Evolutionary conservation across 2,329 filamentous ascomycete species (phyloP).

Genomic region (Apiospora arundinis): DNA sequence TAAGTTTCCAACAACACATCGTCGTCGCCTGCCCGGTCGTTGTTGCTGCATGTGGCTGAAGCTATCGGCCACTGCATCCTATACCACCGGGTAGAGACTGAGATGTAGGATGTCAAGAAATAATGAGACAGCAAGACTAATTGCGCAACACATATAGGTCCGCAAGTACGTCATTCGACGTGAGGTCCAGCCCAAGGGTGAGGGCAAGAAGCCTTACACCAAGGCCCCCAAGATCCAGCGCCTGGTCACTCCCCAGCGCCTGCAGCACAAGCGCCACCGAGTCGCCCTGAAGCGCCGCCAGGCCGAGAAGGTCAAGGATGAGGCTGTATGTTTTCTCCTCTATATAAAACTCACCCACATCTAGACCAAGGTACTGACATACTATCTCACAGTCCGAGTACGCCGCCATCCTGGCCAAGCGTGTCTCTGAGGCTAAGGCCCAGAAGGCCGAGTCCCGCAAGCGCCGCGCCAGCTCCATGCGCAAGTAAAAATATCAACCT

Average conservation of each 20-base stretch:
- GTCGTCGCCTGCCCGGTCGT: conserved; percentile 74
- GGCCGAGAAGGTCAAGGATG: conserved; percentile 96
- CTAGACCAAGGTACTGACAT: background rate
- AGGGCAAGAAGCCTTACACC: conserved; percentile 98
- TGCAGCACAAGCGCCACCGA: conserved; percentile 99
- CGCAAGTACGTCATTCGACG: conserved; percentile 99
- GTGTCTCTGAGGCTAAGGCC: conserved; percentile 94
- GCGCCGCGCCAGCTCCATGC: conserved; percentile 95
- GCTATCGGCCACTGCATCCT: conserved; percentile 46
- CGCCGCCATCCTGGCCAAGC: conserved; percentile 93
- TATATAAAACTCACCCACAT: too few species aligned
- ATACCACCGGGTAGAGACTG: conserved; percentile 52
- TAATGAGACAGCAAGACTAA: conserved; percentile 20
- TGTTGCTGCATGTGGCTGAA: conserved; percentile 51
- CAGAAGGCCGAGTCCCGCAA: conserved; percentile 94
- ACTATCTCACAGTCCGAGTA: conserved; percentile 80
- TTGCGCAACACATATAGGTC: conserved; percentile 61
- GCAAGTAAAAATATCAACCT: conserved; percentile 68
- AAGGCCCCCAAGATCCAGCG: conserved; percentile 99
- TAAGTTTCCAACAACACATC: conserved; percentile 71
- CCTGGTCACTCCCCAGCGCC: conserved; percentile 98
- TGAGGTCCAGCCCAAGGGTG: conserved; percentile 95
- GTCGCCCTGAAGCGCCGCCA: conserved; percentile 98
- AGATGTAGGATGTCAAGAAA: conserved; percentile 34
- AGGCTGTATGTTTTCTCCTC: conserved; percentile 77